These are phyloP conservation scores for Macrotyloma uniflorum DNA, from an alignment of 306 rosid genomes.

Conservation along the genomic window DNA sequence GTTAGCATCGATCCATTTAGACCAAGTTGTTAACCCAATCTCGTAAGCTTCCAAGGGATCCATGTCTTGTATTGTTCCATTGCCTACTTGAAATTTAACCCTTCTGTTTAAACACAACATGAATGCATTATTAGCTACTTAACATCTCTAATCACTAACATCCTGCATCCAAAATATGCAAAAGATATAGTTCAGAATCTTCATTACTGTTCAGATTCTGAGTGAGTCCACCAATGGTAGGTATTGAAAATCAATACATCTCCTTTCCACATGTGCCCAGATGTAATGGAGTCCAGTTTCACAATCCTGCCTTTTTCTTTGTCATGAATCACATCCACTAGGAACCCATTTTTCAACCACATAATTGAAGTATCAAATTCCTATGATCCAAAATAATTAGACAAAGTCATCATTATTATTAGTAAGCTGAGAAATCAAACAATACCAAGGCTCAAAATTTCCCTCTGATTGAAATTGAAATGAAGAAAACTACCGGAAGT, in stretches of 20 bases:
- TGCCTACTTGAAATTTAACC: constrained; percentile 65
- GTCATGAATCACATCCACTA: constrained; percentile 60
- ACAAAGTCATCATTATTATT: background rate
- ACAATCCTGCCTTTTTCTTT: constrained; percentile 53
- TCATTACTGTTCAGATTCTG: constrained; percentile 25
- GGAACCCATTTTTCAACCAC: constrained; percentile 72
- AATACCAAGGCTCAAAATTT: background rate
- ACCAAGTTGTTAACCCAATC: constrained; percentile 75
- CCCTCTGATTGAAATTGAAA: background rate
- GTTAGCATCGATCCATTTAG: constrained; percentile 66
- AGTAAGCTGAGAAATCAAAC: constrained; percentile 1
- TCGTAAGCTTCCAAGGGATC: constrained; percentile 67
- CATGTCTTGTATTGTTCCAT: constrained; percentile 53
- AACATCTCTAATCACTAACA: background rate
- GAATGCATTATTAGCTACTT: background rate
- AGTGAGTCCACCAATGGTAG: constrained; percentile 82
- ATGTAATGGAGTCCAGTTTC: constrained; percentile 59
- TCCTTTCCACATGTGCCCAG: constrained; percentile 55
- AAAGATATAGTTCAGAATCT: background rate
- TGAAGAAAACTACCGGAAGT: constrained; percentile 47
- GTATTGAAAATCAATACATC: constrained; percentile 76
- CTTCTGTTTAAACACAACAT: constrained; percentile 44
- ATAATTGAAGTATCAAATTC: constrained; percentile 56
- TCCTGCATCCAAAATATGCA: background rate
- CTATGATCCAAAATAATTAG: constrained; percentile 27